These are phyloP conservation scores for Arabidopsis lyrata DNA, from an alignment of 441 rosid species.

Conservation along the genomic window DNA sequence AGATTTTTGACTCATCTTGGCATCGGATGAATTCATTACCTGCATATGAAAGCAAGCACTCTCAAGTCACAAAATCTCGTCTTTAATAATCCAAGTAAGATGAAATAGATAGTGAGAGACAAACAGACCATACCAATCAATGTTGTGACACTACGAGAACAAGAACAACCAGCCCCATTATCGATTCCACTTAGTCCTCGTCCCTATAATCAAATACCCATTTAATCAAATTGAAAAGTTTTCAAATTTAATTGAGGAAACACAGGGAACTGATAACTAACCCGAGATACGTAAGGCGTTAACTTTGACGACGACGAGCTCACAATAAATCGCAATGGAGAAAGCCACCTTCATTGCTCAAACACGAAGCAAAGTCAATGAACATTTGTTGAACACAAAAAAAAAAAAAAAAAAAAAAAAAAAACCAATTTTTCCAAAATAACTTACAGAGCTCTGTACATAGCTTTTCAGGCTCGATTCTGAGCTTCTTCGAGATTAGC, in stretches of 20 bases:
- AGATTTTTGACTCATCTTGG: constrained; percentile 45
- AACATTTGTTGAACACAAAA: not conserved
- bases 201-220: constrained; percentile 47
- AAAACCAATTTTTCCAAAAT: not conserved
- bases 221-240: not conserved
- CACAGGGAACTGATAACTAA: constrained; percentile 22
- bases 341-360: constrained; percentile 46
- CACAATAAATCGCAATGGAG: constrained; percentile 46
- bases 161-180: constrained; percentile 40
- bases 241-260: not conserved
- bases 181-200: constrained; percentile 38
- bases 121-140: constrained; percentile 43
- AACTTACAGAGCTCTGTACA: constrained; percentile 58
- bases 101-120: constrained; percentile 13
- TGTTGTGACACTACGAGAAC: constrained; percentile 52
- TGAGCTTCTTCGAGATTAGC: not conserved
- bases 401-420: too few relatives aligned
- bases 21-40: constrained; percentile 46
- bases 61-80: constrained; percentile 18
- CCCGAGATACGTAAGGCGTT: constrained; percentile 44
- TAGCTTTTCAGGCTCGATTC: constrained; percentile 25
- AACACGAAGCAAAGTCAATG: constrained; percentile 10
- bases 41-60: constrained; percentile 42
- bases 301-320: constrained; percentile 46
- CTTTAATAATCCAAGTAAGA: constrained; percentile 7